A percentile compares a stretch with the other conserved stretches of the same genome.
phyloP scores from a whole-genome alignment of 2,329 filamentous ascomycete genomes.

The Coniella lustricola region DNA sequence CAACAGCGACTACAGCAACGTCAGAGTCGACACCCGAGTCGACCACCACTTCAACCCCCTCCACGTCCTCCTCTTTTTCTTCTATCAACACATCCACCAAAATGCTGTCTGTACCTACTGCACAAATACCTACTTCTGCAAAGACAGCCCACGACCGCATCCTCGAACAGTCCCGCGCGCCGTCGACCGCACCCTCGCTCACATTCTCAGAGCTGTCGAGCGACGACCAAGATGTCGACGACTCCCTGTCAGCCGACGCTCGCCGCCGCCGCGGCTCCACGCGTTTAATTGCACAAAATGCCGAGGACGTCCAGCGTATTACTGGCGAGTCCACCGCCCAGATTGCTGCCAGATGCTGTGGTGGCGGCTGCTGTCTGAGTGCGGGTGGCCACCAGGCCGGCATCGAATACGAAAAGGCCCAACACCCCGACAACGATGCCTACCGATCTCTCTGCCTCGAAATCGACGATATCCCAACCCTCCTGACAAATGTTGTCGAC shows the following conservation, averaged over 20 bases:
- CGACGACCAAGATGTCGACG: constrained; percentile 48
- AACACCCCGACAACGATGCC: constrained; percentile 72
- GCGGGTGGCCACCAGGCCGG: constrained; percentile 36
- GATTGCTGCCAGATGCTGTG: constrained; percentile 56
- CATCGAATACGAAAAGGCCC: constrained; percentile 45
- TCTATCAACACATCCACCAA: too few species aligned
- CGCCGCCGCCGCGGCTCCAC: constrained; percentile 62
- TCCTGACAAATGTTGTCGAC: constrained; percentile 62
- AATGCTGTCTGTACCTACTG: constrained; percentile 20
- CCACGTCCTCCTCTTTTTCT: too few species aligned
- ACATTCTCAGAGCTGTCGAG: constrained; percentile 53
- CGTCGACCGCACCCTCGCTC: constrained; percentile 53
- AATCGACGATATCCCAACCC: constrained; percentile 66
- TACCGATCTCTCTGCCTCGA: constrained; percentile 73
- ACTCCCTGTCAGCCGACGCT: constrained; percentile 35
- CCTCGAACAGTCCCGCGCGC: constrained; percentile 37
- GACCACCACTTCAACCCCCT: too few species aligned
- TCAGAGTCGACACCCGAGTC: too few species aligned
- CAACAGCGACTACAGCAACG: too few species aligned
- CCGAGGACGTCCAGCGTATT: constrained; percentile 55
- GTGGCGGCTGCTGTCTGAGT: constrained; percentile 56
- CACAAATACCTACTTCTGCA: constrained; percentile 27
- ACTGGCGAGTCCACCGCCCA: constrained; percentile 58
- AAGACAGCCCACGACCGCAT: constrained; percentile 17
- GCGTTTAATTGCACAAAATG: constrained; percentile 57